Base-by-base conservation (phyloP, 805 yeast genomes). In the Ogataea haglerorum region DNA sequence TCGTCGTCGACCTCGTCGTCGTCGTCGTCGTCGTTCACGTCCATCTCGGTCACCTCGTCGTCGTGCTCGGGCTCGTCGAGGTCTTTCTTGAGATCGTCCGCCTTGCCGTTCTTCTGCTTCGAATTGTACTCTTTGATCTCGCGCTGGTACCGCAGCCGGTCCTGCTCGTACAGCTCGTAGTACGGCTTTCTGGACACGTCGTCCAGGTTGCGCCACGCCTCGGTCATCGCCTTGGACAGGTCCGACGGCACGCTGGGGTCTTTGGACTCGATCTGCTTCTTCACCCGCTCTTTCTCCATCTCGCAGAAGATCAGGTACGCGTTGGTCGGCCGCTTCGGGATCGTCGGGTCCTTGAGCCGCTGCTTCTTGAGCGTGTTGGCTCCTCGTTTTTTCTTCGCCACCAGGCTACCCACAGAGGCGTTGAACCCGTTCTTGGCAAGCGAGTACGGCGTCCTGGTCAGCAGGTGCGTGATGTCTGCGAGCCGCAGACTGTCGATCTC, bases 261-360 rank as follows among this genome's bases (percentile, higher is more conserved):
- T 36, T 60, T 63, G n/a, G 63, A 62, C 46, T 77, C 84, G 38
- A 80, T 68, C 46, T 75, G 77, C 36, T 73, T 70, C 46, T 76
- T 78, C 27, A 87, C 73, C 36, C 74, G 69, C 34, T 86, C 95
- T 61, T 85, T 85, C 56, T 87, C 95, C 65, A 76, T 66, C 44
- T 90, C 97, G 63, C 96, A 90, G 57, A 84, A 89, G 27, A 87
- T 75, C 47, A 87, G 69, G 56, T 89, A 90, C 5, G 96, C 95
- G 61, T 89, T 90, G 3, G 93, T 82, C 5, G 96, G 96, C 54
- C 95, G 72, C 53, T 85, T 87, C 15, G 96, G 97, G 54, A 83
- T 72, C 51, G 80, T 80, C 8, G 96, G 96, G 60, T 89, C 95
- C 53, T 89, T 76, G 8, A 72, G 69, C 33, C 51, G 67, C 38